Base-by-base conservation (phyloP, 192 early-diverging fungal species). In the Mortierella alpina region DNA sequence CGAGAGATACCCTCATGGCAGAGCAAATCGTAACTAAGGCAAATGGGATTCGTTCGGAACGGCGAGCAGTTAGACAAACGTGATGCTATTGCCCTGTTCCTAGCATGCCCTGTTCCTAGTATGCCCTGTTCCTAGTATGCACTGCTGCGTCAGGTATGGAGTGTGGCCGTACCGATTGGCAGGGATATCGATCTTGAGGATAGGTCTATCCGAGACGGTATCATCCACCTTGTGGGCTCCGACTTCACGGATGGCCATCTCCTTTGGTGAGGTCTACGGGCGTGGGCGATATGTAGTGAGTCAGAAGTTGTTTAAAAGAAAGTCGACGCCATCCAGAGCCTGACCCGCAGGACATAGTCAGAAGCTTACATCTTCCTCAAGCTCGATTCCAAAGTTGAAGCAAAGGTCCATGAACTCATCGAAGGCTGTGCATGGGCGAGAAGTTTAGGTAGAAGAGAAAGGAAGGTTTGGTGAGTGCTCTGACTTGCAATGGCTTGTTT, bases 381-480 rank as follows among this genome's bases (percentile, higher is more conserved):
- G 88, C 88, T 99, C 98, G 72, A 99, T 96, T 66, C 98, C 98
- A 84, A 96, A 98, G 82, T 96, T 93, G 87, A 99, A 99, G 84
- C 98, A 98, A 59, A 99, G 90, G 85, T 99, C 98, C 84, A 93
- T 90, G 89, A 99, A 98, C 79, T 96, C 92, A 54, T 95, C 92
- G 66, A 87, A 86, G 46, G 91, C 92, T 94, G 72, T 9, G 58
- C 7, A 49, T 39, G 12, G 31, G 18, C 11, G 46, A 57, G 39
- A 51, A 50, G 15, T 15, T 46, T 48, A 63, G 18, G 53, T n/a
- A 39, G 47, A 58, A 20, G 13, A 20, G 41, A 49, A 58, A 31
- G 53, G 13, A 42, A n/a, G 14, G 54, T 31, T 31, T 31, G 31
- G 31, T 31, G 31, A 31, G 31, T 31, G 31, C 31, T 31, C 31